Evolutionary conservation across 2,329 filamentous ascomycete genomes (phyloP), one percentile per base, ranked within the genome.

Genomic region (Fusarium transvaalense): DNA sequence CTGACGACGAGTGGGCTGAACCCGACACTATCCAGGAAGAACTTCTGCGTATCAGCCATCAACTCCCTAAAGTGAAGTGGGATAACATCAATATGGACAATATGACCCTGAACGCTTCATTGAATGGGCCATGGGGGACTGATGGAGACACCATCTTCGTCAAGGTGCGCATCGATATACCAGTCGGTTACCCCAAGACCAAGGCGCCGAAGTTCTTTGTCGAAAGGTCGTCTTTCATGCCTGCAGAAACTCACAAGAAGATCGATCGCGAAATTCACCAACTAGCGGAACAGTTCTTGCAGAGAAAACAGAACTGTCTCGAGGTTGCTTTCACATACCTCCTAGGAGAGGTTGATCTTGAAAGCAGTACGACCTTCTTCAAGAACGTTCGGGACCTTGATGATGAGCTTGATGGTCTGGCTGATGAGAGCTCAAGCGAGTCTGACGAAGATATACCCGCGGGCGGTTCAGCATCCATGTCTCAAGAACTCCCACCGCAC

Each of bases 381-480:
- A 87, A 88, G 66, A 88, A 88, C 65, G 87, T 90, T 13, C 85
- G 89, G 68, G 89, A 92, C 68, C 78, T 89, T 10, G 88, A 87
- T 55, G 84, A 88, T 72, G 83, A 84, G 46, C 74, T 87, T 8
- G 86, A 85, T 61, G 87, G 81, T 5, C 78, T 89, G 35, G 85
- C 82, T 31, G 91, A 92, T 59, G 93, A 96, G 68, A 95, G 92
- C 69, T 97, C 93, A 5, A 97, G 92, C 72, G 92, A 94, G 68
- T 92, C 94, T 23, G 92, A 94, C 38, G 82, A 82, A 45, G 82
- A 85, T 25, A 85, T 86, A 13, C 82, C 83, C 1, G 76, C 83
- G 3, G 84, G 84, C 5, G 84, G 83, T 19, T 86, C 85, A 10
- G 85, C 83, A 14, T 84, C 85, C 55, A 87, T 90, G 85, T 89